Conservation (phyloP, 23 red algal genomes). For the Porphyridium purpureum region DNA sequence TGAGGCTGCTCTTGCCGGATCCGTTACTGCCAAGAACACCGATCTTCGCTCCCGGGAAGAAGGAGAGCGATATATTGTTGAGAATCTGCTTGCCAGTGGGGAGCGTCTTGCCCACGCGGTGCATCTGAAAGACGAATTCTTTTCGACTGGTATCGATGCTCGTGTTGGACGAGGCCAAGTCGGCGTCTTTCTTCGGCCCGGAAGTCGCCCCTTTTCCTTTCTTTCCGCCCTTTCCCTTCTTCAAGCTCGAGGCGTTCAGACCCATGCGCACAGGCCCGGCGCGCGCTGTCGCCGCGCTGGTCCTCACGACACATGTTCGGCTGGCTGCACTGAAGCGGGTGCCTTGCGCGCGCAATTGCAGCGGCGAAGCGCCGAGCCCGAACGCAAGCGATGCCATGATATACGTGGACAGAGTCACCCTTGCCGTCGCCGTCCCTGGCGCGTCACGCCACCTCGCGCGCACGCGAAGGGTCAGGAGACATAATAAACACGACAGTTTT, state of each 20-base stretch:
- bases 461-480: too few relatives aligned
- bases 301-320: neutral
- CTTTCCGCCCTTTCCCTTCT: conserved; percentile 20
- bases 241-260: conserved; percentile 65
- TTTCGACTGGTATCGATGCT: conserved; percentile 50
- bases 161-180: conserved; percentile 1
- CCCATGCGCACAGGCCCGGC: conserved; percentile 29
- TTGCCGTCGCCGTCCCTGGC: too few relatives aligned
- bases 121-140: conserved; percentile 88
- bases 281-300: neutral
- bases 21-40: conserved; percentile 77
- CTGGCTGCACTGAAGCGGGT: neutral
- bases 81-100: conserved; percentile 77
- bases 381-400: conserved; percentile 1
- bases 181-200: neutral
- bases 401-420: too few relatives aligned
- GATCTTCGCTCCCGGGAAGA: conserved; percentile 89
- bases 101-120: conserved; percentile 40
- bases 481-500: too few relatives aligned
- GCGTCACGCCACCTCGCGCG: too few relatives aligned
- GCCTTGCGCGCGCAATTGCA: neutral
- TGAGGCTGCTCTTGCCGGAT: conserved; percentile 58
- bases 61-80: conserved; percentile 64
- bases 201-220: conserved; percentile 27
- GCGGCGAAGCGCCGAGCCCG: neutral